Evolutionary conservation across 1,284 basidiomycete genomes (phyloP), one percentile per base, ranked within the genome.

Genomic region (Inonotus obliquus): DNA sequence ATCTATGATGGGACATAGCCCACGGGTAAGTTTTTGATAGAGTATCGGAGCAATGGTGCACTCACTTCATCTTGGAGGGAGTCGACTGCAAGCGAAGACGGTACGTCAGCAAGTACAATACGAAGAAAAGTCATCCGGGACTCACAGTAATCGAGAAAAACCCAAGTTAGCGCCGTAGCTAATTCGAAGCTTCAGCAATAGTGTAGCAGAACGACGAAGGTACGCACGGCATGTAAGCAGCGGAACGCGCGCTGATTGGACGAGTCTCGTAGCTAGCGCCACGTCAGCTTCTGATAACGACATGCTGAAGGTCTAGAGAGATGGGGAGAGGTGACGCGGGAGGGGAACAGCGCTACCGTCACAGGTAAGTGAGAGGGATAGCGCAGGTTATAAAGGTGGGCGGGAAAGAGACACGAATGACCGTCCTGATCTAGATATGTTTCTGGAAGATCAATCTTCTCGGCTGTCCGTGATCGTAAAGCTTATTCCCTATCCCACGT

Each of bases 141-240:
- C 57, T 37, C 44, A 60, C 58, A 53, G 58, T 53, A 54, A 44
- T 60, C 51, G 14, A 44, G 35, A 21, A 60, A 25, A 37, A 53
- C 58, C 58, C 58, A 60, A 1, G 58, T 54, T 9, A 60, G 51
- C 17, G 58, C 27, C 4, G 58, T 52, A 35, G 58, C 58, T 60
- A 21, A 54, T 4, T 7, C 10, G 23, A n/a, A 13, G 4, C 4
- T 6, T 49, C 14, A 52, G 25, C 25, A 35, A 52, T 27, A 17
- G n/a, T 32, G 6, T 21, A 52, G 51, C 29, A 27, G 7, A 17
- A 19, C 17, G 51, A 14, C 29, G 35, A 5, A 35, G n/a, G 7
- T 17, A 49, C 56, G 10, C 29, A 58, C 56, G 56, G n/a, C 44
- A 45, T 23, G 56, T 58, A 25, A 27, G 29, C 21, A 58, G 25